phyloP scores from a whole-genome alignment of 805 yeast genomes.

The Kuraishia hungarica region DNA sequence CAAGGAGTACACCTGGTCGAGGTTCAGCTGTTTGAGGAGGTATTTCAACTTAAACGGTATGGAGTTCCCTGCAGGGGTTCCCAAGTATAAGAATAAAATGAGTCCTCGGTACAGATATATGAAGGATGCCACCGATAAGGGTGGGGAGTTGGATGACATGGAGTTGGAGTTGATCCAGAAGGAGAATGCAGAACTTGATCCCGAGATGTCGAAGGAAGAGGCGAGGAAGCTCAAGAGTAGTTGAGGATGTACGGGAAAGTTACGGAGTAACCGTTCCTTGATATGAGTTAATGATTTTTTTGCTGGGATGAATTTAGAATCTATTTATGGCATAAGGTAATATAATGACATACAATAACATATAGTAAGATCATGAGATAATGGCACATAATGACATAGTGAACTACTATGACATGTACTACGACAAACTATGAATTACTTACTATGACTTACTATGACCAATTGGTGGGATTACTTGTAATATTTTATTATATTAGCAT shows the following conservation, averaged over 20 bases:
- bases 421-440: too few species aligned
- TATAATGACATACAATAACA: too few species aligned
- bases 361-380: too few species aligned
- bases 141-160: not conserved
- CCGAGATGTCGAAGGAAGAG: not conserved
- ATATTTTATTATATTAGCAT: too few species aligned
- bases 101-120: not conserved
- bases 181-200: not conserved
- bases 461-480: too few species aligned
- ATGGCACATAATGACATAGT: too few species aligned
- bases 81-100: constrained; percentile 2
- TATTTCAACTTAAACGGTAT: constrained; percentile 19
- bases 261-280: not conserved
- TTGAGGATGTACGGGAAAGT: not conserved
- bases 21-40: constrained; percentile 38
- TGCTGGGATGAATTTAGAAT: too few species aligned
- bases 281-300: too few species aligned
- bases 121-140: not conserved
- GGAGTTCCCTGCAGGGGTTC: constrained; percentile 11
- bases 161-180: constrained; percentile 2
- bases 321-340: too few species aligned
- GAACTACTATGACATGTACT: too few species aligned
- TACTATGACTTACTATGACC: too few species aligned
- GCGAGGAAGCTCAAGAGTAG: not conserved
- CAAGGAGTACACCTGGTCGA: constrained; percentile 33